These are phyloP conservation scores for Monosporascus sp. DNA, from an alignment of 2,329 filamentous ascomycete genomes.

Conservation along the genomic window DNA sequence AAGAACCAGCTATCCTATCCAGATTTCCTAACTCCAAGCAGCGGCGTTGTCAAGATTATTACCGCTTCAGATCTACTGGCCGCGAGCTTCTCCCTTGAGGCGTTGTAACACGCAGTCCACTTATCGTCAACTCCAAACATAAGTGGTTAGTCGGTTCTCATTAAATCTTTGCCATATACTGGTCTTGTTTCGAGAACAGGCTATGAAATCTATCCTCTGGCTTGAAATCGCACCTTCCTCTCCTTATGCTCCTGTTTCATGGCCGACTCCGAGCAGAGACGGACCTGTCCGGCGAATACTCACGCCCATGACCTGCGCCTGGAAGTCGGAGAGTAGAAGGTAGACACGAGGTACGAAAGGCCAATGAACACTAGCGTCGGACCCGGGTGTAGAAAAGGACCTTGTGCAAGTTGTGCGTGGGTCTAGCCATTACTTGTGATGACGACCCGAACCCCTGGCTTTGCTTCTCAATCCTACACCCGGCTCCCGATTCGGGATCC, in stretches of 20 bases:
- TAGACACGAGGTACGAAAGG: conserved; percentile 62
- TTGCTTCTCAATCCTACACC: conserved; percentile 23
- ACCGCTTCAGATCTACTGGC: too few relatives aligned
- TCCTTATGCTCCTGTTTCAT: conserved; percentile 32
- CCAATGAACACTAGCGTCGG: conserved; percentile 60
- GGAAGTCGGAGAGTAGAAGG: conserved; percentile 66
- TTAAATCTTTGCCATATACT: conserved; percentile 24
- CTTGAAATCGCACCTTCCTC: conserved; percentile 22
- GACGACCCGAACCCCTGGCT: conserved; percentile 52
- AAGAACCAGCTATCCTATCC: too few relatives aligned
- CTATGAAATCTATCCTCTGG: conserved; percentile 34
- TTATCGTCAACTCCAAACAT: conserved; percentile 28
- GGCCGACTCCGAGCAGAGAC: conserved; percentile 37
- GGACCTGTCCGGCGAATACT: conserved; percentile 46
- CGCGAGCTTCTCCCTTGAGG: conserved; percentile 7
- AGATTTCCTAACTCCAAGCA: too few relatives aligned
- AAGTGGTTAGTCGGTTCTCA: conserved; percentile 13
- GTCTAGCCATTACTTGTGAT: conserved; percentile 59
- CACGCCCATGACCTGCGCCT: conserved; percentile 57
- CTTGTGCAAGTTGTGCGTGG: conserved; percentile 60
- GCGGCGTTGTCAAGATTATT: too few relatives aligned
- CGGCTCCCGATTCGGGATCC: conserved; percentile 7
- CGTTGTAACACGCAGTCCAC: conserved; percentile 22
- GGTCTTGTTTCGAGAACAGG: conserved; percentile 25
- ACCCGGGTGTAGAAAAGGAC: conserved; percentile 67